Evolutionary conservation across 2,329 filamentous ascomycete species (phyloP), one percentile per base, ranked within the genome.

Genomic region (Colletotrichum musae): DNA sequence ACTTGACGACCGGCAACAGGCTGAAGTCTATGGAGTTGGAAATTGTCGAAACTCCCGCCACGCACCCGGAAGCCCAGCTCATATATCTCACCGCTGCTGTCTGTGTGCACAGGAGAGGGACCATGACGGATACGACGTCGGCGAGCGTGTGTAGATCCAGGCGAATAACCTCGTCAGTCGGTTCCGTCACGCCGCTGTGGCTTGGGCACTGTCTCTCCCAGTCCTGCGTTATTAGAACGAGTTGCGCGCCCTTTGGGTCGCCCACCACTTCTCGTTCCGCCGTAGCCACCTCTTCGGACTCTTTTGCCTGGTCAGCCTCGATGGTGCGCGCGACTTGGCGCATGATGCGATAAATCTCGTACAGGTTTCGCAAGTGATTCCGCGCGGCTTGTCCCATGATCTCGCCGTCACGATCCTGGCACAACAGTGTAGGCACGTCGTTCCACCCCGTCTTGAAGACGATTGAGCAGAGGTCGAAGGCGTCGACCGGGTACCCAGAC

Each of bases 391-490:
- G 24, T 5, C 21, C 48, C 12, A 4, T 26, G 4, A 51, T 28
- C 48, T 51, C 24, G 4, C 53, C 53, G 28, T 39, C 4, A 4
- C 53, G 53, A 18, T 57, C 28, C 39, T 57, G 53, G 39, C 21
- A 18, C 53, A 57, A 6, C 39, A 57, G 53, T 2, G 39, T 43
- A 10, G 53, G 32, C 6, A 57, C 16, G 13, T 43, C 53, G 21
- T 39, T 39, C 39, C 53, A 39, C 1, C 53, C 53, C 2, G 53
- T 41, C 21, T 41, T 43, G 13, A 21, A 57, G 16, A 57, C 53
- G 6, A 57, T 41, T 16, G 53, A 57, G 13, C 28, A 57, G 3
- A 57, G 12, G 32, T 57, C 53, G 16, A 57, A 57, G 9, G 24
- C 24, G 12, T 51, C 48, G 12, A 51, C 48, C 24, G 48, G 4